phyloP scores from a whole-genome alignment of 495 filamentous ascomycete genomes.

The Tuber magnatum region DNA sequence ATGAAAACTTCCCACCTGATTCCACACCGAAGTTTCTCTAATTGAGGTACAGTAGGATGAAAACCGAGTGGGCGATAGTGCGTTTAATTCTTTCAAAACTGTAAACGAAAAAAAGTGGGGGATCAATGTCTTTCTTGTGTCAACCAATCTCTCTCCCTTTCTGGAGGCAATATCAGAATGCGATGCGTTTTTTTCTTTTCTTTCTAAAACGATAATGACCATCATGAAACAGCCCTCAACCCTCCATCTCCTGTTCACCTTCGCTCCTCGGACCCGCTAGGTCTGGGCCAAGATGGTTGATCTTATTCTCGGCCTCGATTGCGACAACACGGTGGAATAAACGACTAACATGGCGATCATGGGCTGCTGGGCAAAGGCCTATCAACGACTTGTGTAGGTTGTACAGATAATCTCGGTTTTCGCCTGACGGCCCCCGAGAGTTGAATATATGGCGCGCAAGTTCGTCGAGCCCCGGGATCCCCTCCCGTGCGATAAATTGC shows the following conservation, averaged over 20 bases:
- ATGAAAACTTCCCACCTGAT: background rate
- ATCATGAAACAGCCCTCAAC: conserved; percentile 9
- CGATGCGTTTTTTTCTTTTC: background rate
- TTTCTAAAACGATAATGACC: background rate
- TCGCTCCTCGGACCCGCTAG: conserved; percentile 49
- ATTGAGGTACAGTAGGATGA: background rate
- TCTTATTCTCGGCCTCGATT: conserved; percentile 4
- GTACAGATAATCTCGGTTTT: conserved; percentile 86
- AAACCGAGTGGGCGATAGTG: background rate
- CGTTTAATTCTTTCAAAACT: background rate
- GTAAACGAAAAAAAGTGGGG: background rate
- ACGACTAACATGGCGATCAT: conserved; percentile 66
- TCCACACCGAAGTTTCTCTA: background rate
- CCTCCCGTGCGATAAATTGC: conserved; percentile 76
- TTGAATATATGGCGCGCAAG: conserved; percentile 78
- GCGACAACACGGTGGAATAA: conserved; percentile 3
- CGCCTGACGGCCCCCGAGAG: conserved; percentile 74
- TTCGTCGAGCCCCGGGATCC: conserved; percentile 54
- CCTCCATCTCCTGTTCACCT: conserved; percentile 55
- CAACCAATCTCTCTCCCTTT: background rate
- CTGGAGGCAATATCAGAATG: conserved; percentile 4
- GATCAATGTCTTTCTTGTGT: conserved; percentile 1
- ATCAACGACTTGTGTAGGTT: conserved; percentile 69
- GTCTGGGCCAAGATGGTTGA: conserved; percentile 36
- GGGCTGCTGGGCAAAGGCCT: conserved; percentile 66